A percentile compares a stretch with the other conserved stretches of the same genome.
These are phyloP conservation scores for Lactarius psammicola DNA, from an alignment of 768 basidiomycete species.

Conservation along the genomic window DNA sequence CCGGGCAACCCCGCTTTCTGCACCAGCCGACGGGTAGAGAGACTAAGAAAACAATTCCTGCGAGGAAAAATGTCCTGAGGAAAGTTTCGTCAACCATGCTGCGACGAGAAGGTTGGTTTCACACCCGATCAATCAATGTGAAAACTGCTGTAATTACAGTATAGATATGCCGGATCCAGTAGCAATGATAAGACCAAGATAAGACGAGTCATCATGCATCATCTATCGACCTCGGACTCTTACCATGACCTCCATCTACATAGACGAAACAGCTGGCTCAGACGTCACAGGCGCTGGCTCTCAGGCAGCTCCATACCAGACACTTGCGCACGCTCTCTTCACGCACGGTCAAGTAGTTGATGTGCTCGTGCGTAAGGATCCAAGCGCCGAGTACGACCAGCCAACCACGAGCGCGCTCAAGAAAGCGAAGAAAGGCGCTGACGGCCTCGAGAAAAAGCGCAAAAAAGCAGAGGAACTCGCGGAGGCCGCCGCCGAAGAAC, in stretches of 20 bases:
- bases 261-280: constrained; percentile 78
- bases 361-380: constrained; percentile 68
- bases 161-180: neutral
- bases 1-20: neutral
- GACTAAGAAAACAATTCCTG: neutral
- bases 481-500: constrained; percentile 65
- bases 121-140: too few species aligned
- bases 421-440: constrained; percentile 88
- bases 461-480: constrained; percentile 78
- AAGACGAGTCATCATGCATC: neutral
- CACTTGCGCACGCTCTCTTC: constrained; percentile 78
- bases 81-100: constrained; percentile 11
- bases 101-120: neutral
- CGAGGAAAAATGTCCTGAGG: neutral
- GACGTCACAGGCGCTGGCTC: constrained; percentile 76
- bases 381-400: constrained; percentile 63
- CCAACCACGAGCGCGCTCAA: constrained; percentile 85
- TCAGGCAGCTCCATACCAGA: constrained; percentile 73
- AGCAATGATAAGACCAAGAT: neutral
- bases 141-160: too few species aligned
- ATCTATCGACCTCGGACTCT: neutral
- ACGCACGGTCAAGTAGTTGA: constrained; percentile 46
- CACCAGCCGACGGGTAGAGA: neutral
- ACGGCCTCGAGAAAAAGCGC: constrained; percentile 84
- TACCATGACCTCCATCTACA: constrained; percentile 54